Base-by-base conservation (phyloP, 306 rosid genomes). In the Trifolium fragiferum region DNA sequence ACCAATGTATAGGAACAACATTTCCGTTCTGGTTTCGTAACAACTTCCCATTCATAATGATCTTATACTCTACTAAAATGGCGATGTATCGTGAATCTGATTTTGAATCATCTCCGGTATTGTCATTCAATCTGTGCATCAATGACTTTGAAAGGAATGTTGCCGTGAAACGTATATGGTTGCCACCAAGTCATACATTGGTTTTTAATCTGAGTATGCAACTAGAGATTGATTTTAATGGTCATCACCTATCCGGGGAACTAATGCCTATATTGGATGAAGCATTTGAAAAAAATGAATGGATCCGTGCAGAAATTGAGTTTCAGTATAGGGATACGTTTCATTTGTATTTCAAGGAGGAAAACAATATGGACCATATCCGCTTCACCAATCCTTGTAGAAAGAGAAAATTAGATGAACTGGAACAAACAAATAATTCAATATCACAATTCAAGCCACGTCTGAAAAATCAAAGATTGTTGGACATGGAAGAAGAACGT, bases 1-100 rank as follows among this genome's bases (percentile, higher is more conserved):
- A 51, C 3, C 49, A 12, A n/a, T 20, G 10, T 19, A 32, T 4
- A 0, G 66, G 18, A 7, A 5, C 7, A 11, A 33, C 57, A 4
- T 15, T 15, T 8, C 47, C 72, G 9, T 78, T 78, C 53, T 70
- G 77, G 76, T 62, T 70, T 62, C 72, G 66, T 10, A 4, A 40
- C 10, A 40, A 78, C 0, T 0, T 55, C 4, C 80, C 80, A 10
- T 6, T 13, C 6, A 8, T 43, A 7, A 47, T 38, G 18, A 23
- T 76, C 6, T n/a, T n/a, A n/a, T n/a, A n/a, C n/a, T n/a, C n/a
- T n/a, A n/a, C n/a, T n/a, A n/a, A n/a, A n/a, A n/a, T n/a, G n/a
- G n/a, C n/a, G n/a, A n/a, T n/a, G n/a, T n/a, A n/a, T n/a, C n/a
- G n/a, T n/a, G n/a, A n/a, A n/a, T n/a, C n/a, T n/a, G n/a, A n/a